Evolutionary conservation across 768 basidiomycete species (phyloP).

Genomic region (Fomitopsis serialis): DNA sequence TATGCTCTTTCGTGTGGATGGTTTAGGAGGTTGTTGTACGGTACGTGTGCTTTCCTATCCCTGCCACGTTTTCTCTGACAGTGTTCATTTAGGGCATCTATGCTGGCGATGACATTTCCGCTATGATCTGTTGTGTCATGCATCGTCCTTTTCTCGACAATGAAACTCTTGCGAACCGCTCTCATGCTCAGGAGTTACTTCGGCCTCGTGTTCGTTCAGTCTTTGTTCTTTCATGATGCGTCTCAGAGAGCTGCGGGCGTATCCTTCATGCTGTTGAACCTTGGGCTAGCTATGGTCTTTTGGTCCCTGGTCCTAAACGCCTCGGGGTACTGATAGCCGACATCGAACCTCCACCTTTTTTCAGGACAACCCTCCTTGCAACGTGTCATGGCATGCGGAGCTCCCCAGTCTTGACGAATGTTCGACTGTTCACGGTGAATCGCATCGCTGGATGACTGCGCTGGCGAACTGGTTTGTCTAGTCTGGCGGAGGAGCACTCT

Average conservation of each 20-base stretch:
- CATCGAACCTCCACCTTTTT: not conserved
- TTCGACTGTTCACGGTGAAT: not conserved
- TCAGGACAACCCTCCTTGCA: not conserved
- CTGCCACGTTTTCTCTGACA: too few relatives aligned
- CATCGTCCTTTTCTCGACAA: not conserved
- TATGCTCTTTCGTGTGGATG: too few relatives aligned
- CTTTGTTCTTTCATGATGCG: not conserved
- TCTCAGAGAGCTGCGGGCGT: too few relatives aligned
- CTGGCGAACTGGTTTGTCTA: too few relatives aligned
- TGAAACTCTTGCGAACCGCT: not conserved
- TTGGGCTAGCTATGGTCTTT: not conserved
- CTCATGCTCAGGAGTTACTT: not conserved
- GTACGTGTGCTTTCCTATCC: too few relatives aligned
- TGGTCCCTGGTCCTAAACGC: not conserved
- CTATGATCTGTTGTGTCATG: not conserved
- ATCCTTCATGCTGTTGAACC: not conserved
- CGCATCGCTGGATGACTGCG: too few relatives aligned
- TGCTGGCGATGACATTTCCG: too few relatives aligned
- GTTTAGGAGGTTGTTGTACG: too few relatives aligned
- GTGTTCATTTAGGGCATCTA: too few relatives aligned
- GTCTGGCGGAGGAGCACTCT: too few relatives aligned
- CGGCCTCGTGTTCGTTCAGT: not conserved
- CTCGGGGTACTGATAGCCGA: conserved; percentile 1
- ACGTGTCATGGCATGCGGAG: not conserved
- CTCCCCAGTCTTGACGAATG: not conserved